Percentiles rank a stretch among this genome's conserved stretches.
Conservation (phyloP, 257 asterid species). For the Gardenia jasminoides region DNA sequence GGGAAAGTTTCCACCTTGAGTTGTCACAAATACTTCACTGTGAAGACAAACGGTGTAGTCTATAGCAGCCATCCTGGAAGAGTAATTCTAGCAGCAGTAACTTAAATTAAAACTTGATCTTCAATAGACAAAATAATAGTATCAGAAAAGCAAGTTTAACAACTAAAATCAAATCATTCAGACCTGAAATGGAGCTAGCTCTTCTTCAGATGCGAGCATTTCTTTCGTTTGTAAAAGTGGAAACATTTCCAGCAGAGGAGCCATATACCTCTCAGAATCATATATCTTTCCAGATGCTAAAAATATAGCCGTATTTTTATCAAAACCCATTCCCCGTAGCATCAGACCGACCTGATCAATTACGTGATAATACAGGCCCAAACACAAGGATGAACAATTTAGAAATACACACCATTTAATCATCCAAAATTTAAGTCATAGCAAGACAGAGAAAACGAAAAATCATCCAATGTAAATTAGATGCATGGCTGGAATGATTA, state of each 20-base stretch:
- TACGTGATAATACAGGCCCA: constrained; percentile 18
- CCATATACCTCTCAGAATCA: constrained; percentile 88
- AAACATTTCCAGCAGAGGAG: constrained; percentile 90
- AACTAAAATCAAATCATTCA: constrained; percentile 19
- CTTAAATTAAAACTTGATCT: constrained; percentile 33
- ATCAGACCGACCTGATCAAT: constrained; percentile 87
- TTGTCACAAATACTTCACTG: constrained; percentile 97
- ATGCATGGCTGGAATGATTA: not conserved
- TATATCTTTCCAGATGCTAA: constrained; percentile 95
- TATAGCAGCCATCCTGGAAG: constrained; percentile 99
- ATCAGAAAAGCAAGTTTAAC: not conserved
- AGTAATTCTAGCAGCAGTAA: constrained; percentile 65
- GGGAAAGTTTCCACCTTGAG: constrained; percentile 99
- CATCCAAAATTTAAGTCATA: not conserved
- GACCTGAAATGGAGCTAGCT: constrained; percentile 93
- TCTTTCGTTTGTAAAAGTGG: constrained; percentile 91
- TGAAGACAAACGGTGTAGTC: constrained; percentile 98
- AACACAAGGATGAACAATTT: not conserved
- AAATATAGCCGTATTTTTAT: constrained; percentile 74
- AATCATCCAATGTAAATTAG: not conserved
- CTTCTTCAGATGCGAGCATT: constrained; percentile 79
- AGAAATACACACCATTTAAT: constrained; percentile 3
- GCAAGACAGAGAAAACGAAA: not conserved
- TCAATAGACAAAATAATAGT: constrained; percentile 10
- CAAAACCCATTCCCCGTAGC: constrained; percentile 99